Evolutionary conservation across 768 basidiomycete genomes (phyloP).

Genomic region (Kwoniella heveanensis): DNA sequence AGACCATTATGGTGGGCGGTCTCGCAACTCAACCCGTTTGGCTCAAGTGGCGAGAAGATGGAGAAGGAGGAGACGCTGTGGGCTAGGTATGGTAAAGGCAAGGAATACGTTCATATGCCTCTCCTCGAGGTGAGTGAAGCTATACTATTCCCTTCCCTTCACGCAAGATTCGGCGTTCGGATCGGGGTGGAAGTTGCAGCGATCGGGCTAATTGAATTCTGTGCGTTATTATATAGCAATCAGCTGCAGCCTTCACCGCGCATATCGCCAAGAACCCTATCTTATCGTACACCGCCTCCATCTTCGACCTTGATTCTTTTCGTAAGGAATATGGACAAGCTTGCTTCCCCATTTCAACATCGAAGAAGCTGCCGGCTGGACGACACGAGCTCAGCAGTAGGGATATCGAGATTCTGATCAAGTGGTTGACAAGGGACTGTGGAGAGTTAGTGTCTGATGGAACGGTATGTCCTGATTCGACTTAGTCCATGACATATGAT

Average conservation of each 20-base stretch:
- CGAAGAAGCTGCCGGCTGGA: constrained; percentile 51
- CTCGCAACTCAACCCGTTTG: constrained; percentile 52
- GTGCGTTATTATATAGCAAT: constrained; percentile 31
- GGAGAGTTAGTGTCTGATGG: constrained; percentile 66
- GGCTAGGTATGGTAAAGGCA: constrained; percentile 44
- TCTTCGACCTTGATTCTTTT: constrained; percentile 38
- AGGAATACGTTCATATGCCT: constrained; percentile 51
- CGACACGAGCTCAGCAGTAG: constrained; percentile 60
- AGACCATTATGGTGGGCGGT: constrained; percentile 56
- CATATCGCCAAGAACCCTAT: constrained; percentile 39
- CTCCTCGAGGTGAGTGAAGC: constrained; percentile 55
- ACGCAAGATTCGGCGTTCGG: too few species aligned
- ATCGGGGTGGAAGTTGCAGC: too few species aligned
- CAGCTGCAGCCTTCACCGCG: constrained; percentile 37
- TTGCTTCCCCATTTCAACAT: constrained; percentile 28
- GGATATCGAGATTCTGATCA: constrained; percentile 72
- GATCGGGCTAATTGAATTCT: too few species aligned
- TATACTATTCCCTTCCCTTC: too few species aligned
- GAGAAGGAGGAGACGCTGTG: constrained; percentile 47
- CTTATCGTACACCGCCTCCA: constrained; percentile 35
- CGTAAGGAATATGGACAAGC: constrained; percentile 25
- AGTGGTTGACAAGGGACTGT: constrained; percentile 77
- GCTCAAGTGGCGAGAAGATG: constrained; percentile 25
- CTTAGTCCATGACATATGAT: too few species aligned
- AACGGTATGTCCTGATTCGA: constrained; percentile 62